Evolutionary conservation across 306 rosid species (phyloP).

Genomic region (Vigna nakashimae): DNA sequence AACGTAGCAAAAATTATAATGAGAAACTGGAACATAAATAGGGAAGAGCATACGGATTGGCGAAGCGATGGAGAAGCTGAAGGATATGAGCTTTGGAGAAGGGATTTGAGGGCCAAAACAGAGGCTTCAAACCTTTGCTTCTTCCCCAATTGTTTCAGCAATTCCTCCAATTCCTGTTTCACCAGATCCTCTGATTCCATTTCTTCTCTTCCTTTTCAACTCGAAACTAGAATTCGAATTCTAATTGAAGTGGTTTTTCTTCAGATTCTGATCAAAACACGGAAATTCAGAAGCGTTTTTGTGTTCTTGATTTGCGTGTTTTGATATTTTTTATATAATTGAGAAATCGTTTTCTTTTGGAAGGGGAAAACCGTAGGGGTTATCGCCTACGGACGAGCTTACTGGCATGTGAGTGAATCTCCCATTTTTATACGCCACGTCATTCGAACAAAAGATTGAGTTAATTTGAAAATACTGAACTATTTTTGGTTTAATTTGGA

Average conservation of each 20-base stretch:
- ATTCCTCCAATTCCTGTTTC: slow-evolving; percentile 68
- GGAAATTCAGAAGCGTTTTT: slow-evolving; percentile 34
- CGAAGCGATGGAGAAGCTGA: slow-evolving; percentile 78
- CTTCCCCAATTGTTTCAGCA: slow-evolving; percentile 76
- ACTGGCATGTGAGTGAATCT: neutral
- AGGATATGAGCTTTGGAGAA: slow-evolving; percentile 58
- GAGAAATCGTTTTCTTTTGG: slow-evolving; percentile 47
- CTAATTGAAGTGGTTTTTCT: neutral
- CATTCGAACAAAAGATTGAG: neutral
- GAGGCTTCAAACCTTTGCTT: slow-evolving; percentile 78
- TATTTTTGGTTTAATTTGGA: too few relatives aligned
- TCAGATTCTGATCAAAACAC: neutral
- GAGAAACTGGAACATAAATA: neutral
- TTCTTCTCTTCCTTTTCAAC: neutral
- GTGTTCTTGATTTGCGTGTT: neutral
- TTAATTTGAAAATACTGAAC: neutral
- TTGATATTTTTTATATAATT: neutral
- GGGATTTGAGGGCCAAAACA: slow-evolving; percentile 63
- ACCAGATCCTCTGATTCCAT: slow-evolving; percentile 65
- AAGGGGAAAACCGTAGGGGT: slow-evolving; percentile 52
- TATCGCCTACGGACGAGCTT: slow-evolving; percentile 1
- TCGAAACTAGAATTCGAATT: slow-evolving; percentile 25
- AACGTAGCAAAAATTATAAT: neutral
- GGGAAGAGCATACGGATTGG: slow-evolving; percentile 56
- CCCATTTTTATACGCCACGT: slow-evolving; percentile 16